Evolutionary conservation across 2,329 filamentous ascomycete genomes (phyloP).

Genomic region (Gaeumannomyces sp.): DNA sequence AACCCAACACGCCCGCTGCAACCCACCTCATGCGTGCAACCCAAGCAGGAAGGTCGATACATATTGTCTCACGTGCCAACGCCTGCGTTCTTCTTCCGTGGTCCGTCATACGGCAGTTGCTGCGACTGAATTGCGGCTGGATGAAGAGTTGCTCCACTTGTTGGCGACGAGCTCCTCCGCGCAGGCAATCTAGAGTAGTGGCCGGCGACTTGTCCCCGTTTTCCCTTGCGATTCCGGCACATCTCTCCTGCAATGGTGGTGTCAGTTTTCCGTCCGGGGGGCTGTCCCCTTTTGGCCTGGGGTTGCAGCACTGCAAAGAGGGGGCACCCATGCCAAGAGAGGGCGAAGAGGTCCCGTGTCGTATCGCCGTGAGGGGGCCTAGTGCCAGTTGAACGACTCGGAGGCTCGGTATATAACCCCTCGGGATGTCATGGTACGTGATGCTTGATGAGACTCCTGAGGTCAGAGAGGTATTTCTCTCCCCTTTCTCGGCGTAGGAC

Average conservation of each 20-base stretch:
- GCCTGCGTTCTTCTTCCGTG: not conserved
- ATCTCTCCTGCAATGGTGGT: not conserved
- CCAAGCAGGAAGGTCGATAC: not conserved
- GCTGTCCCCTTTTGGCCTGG: not conserved
- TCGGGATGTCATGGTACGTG: too few relatives aligned
- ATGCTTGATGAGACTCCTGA: not conserved
- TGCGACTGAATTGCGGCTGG: too few relatives aligned
- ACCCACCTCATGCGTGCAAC: not conserved
- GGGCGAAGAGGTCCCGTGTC: not conserved
- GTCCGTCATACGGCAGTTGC: too few relatives aligned
- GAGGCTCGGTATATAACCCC: not conserved
- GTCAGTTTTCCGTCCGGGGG: not conserved
- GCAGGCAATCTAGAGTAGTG: not conserved
- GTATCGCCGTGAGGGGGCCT: not conserved
- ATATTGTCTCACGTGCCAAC: not conserved
- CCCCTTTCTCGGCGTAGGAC: not conserved
- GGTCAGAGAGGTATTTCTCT: not conserved
- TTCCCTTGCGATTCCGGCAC: not conserved
- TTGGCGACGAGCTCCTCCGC: not conserved
- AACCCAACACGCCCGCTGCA: not conserved
- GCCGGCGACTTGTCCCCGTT: not conserved
- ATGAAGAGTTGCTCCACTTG: too few relatives aligned
- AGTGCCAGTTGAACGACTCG: not conserved
- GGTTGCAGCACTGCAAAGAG: not conserved
- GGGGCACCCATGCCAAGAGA: not conserved